Evolutionary conservation across 73 alveolate genomes (phyloP).

Genomic region (Paramecium primaurelia): DNA sequence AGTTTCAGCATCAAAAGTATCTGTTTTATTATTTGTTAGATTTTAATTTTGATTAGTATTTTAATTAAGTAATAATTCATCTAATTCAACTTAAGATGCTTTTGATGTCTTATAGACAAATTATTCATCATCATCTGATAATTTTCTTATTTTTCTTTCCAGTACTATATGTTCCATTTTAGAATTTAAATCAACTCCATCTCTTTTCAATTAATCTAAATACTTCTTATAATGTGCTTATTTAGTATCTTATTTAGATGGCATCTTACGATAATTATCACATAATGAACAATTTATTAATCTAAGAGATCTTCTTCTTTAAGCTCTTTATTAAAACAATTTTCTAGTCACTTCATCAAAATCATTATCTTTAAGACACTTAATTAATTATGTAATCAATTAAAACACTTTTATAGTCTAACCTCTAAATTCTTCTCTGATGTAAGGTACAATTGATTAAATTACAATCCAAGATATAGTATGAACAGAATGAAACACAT

Average conservation of each 20-base stretch:
- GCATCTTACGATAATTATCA: slow-evolving; percentile 2
- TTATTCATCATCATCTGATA: not conserved
- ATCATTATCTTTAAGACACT: slow-evolving; percentile 5
- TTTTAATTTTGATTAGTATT: not conserved
- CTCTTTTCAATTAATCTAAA: slow-evolving; percentile 14
- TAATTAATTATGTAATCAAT: not conserved
- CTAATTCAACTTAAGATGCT: not conserved
- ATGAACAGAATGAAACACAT: slow-evolving; percentile 49
- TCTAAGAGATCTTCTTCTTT: slow-evolving; percentile 41
- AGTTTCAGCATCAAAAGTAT: not conserved
- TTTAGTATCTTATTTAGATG: not conserved
- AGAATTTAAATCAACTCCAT: not conserved
- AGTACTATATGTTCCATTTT: not conserved
- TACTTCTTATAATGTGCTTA: not conserved
- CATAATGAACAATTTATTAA: not conserved
- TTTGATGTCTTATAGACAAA: not conserved
- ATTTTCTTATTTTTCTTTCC: not conserved
- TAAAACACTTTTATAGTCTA: slow-evolving; percentile 14
- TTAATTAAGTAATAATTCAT: not conserved
- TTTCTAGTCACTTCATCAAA: slow-evolving; percentile 16
- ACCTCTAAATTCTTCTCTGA: not conserved
- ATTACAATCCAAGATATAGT: slow-evolving; percentile 37
- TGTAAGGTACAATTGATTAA: slow-evolving; percentile 32
- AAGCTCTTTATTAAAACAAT: not conserved
- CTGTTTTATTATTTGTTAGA: not conserved